Evolutionary conservation across 225 moss, liverwort and hornwort species (phyloP).

Genomic region (Sphagnum contortum): DNA sequence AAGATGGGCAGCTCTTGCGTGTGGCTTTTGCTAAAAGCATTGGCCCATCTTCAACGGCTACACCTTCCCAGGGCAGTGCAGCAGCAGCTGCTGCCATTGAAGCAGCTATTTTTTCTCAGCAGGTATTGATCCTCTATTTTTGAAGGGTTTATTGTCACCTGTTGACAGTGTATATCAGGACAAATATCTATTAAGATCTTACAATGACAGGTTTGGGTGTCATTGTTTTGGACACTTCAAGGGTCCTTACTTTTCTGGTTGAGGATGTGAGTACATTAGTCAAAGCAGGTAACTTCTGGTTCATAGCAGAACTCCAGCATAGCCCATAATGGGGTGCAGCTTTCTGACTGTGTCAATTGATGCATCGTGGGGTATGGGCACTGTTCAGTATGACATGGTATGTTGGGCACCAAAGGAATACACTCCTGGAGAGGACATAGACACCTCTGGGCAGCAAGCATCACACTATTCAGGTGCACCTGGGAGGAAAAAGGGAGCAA

Average conservation of each 20-base stretch:
- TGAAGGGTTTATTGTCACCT: neutral
- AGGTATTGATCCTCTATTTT: conserved; percentile 29
- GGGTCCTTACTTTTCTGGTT: conserved; percentile 12
- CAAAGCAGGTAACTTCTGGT: too few relatives aligned
- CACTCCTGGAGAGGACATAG: conserved; percentile 64
- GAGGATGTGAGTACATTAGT: too few relatives aligned
- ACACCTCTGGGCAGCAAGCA: conserved; percentile 2
- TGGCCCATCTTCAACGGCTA: conserved; percentile 51
- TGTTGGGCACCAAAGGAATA: conserved; percentile 99
- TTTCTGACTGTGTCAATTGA: neutral
- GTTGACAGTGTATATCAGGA: too few relatives aligned
- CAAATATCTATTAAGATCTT: too few relatives aligned
- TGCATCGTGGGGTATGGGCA: neutral
- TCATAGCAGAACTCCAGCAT: too few relatives aligned
- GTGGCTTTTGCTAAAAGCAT: conserved; percentile 98
- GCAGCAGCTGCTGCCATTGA: conserved; percentile 98
- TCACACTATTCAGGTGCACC: conserved; percentile 2
- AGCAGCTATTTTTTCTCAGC: conserved; percentile 97
- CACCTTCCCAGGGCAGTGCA: conserved; percentile 64
- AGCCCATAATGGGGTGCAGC: too few relatives aligned
- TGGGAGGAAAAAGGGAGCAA: conserved; percentile 7
- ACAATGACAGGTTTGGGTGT: neutral
- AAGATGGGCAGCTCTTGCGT: conserved; percentile 86
- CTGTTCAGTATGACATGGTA: conserved; percentile 72
- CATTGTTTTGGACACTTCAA: neutral